Base-by-base conservation (phyloP, 495 filamentous ascomycete genomes). In the Tricharina praecox region DNA sequence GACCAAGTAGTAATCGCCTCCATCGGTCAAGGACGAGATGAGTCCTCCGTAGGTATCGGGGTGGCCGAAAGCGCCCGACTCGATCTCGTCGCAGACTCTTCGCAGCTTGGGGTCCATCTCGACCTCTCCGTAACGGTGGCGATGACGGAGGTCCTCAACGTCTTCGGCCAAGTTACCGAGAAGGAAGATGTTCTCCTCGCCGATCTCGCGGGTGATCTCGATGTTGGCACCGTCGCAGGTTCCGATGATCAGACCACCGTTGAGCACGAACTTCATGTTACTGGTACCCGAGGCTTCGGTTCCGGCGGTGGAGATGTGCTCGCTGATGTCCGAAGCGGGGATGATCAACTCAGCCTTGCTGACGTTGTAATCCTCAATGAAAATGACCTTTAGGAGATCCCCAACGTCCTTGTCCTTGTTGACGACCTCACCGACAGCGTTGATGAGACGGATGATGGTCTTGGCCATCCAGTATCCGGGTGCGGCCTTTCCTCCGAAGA, bases 401-500 rank as follows among this genome's bases (percentile, higher is more conserved):
- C 87, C 87, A 58, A 96, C 75, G 38, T 96, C 90, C 28, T 75
- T 67, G 58, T 97, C 90, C 7, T 78, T 79, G 66, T 97, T 97
- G 52, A 97, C 79, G 2, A 95, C 81, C n/a, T 73, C 65, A 3
- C 85, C 85, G 33, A 96, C 92, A 50, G 74, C 79, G 69, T 92
- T 94, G 68, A 97, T 81, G 41, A 97, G 74, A 62, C 95, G 86
- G 50, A 97, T 97, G 51, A 97, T 82, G 5, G 88, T 88, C 74
- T 97, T 97, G 16, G 90, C 90, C 90, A 97, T 97, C 92, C 92
- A 97, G 68, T 97, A 97, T 2, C 90, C 90, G 2, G 90, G 90
- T 0, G 90, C 90, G 16, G 90, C 90, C 66, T 97, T 97, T 48
- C 90, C 90, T 53, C 92, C 90, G 61, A 97, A 94, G 66, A 97